A percentile compares a stretch with the other conserved stretches of the same genome.
phyloP scores from a whole-genome alignment of 192 early-diverging fungal species.

The Helicostylum pulchrum region DNA sequence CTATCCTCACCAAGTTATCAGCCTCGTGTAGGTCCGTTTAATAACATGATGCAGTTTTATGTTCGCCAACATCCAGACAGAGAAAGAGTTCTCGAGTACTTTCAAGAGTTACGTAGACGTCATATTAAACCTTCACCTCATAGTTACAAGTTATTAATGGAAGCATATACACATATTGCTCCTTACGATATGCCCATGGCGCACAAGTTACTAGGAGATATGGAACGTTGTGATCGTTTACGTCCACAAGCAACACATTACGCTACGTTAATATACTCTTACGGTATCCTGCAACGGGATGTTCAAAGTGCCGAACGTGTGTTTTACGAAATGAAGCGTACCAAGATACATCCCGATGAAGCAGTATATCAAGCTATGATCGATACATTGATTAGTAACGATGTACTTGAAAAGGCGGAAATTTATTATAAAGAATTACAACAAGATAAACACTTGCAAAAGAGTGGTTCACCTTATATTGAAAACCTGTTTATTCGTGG shows the following conservation, averaged over 20 bases:
- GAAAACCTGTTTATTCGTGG: constrained; percentile 58
- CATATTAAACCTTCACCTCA: constrained; percentile 47
- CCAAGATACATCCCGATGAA: constrained; percentile 42
- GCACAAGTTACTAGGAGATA: constrained; percentile 39
- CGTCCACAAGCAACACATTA: constrained; percentile 47
- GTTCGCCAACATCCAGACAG: constrained; percentile 51
- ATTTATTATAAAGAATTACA: constrained; percentile 40
- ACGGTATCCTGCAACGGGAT: constrained; percentile 50
- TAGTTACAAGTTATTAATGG: constrained; percentile 53
- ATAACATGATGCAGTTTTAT: constrained; percentile 63
- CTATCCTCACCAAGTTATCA: constrained; percentile 38
- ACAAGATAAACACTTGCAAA: constrained; percentile 19
- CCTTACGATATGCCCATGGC: constrained; percentile 56
- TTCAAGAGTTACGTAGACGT: constrained; percentile 37
- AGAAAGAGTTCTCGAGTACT: constrained; percentile 45
- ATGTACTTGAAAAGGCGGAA: constrained; percentile 39
- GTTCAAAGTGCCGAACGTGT: constrained; percentile 39
- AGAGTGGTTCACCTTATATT: constrained; percentile 48
- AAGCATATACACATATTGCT: constrained; percentile 47
- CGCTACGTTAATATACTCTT: constrained; percentile 51
- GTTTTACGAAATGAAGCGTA: constrained; percentile 39
- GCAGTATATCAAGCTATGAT: constrained; percentile 51
- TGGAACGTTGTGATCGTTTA: constrained; percentile 36
- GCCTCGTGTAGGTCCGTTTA: constrained; percentile 46
- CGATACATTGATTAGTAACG: constrained; percentile 47